Evolutionary conservation across 257 asterid genomes (phyloP), one percentile per base, ranked within the genome.

Genomic region (Scutellaria galericulata): DNA sequence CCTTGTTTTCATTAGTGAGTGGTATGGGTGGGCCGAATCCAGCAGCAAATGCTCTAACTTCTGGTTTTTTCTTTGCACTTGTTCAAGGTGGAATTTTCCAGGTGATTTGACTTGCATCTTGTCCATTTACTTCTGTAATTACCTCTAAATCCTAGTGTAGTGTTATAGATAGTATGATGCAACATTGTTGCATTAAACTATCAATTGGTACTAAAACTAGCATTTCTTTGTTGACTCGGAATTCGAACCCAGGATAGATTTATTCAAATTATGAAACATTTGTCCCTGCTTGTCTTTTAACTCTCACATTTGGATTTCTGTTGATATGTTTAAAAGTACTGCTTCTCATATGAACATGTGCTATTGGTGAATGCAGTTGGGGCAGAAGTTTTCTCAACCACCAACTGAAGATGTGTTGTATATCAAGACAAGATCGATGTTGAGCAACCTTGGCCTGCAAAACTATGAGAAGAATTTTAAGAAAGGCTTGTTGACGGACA

Each of bases 61-160:
- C 96, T 62, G 98, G 98, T 66, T 78, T 90, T 68, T 79, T 89
- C 86, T 90, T 93, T 74, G 98, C 97, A 20, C 89, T 93, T 60
- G 83, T 88, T 71, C 97, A 93, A 83, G 98, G 97, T 72, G 98
- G 97, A 74, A 77, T 93, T 63, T 88, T 86, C 83, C 83, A 91
- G 98, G 97, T 93, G 78, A 76, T 70, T 51, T 42, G 59, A 45
- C 76, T 59, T 4, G 31, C 55, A 59, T 37, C 59, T 62, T 70
- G 10, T 55, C 48, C 20, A 5, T 47, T 18, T 31, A 24, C 64
- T 50, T 45, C 7, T 31, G 24, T 27, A 7, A 8, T 13, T 40
- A 22, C 7, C 8, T 1, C 57, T 57, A 22, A 22, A 70, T n/a
- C 55, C 57, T 27, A 5, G 13, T 27, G 27, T 57, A 31, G 15